These are phyloP conservation scores for Solanum stenotomum DNA, from an alignment of 257 asterid species.

Conservation along the genomic window DNA sequence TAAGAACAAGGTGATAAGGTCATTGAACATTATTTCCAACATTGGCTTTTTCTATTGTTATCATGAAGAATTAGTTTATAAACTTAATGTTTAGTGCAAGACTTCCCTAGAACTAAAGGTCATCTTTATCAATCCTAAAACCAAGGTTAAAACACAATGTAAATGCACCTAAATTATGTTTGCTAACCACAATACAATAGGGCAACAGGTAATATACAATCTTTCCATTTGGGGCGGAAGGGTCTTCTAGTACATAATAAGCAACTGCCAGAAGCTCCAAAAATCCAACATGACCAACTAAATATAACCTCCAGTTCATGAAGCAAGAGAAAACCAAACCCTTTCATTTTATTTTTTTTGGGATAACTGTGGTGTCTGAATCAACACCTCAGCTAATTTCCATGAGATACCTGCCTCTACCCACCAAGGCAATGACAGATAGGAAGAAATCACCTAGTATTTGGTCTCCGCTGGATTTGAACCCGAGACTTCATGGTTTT, in stretches of 20 bases:
- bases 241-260: not conserved
- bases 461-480: not conserved
- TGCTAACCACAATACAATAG: not conserved
- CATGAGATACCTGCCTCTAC: not conserved
- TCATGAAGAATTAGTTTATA: not conserved
- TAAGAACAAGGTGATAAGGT: not conserved
- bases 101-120: not conserved
- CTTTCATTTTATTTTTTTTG: not conserved
- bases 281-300: not conserved
- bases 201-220: not conserved
- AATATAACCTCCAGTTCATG: not conserved
- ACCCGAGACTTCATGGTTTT: not conserved
- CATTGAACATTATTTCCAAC: not conserved
- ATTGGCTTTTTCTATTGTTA: not conserved
- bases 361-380: not conserved
- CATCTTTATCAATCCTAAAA: not conserved
- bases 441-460: not conserved
- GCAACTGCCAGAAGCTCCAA: not conserved
- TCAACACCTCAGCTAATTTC: not conserved
- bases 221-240: not conserved
- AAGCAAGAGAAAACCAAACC: not conserved
- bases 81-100: not conserved
- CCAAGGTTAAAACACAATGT: not conserved
- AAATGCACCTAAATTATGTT: not conserved
- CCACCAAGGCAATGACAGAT: not conserved